Conservation (phyloP, 2,329 filamentous ascomycete genomes). For the Aspergillus ochraceus region DNA sequence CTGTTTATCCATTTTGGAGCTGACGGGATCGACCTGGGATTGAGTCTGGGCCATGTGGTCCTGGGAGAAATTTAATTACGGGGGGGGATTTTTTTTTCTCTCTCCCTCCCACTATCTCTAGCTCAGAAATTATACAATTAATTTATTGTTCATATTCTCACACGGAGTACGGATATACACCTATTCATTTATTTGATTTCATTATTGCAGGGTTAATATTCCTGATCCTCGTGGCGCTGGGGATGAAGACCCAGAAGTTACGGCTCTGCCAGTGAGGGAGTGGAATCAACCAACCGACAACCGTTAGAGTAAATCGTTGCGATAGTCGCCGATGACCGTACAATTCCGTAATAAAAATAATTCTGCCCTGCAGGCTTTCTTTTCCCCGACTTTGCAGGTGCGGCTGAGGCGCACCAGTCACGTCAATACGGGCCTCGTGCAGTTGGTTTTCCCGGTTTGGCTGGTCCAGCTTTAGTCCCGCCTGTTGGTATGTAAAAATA, state of each 20-base stretch:
- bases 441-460: conserved; percentile 4
- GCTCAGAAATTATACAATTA: neutral
- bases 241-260: conserved; percentile 8
- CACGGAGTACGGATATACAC: neutral
- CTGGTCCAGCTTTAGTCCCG: neutral
- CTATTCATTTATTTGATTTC: neutral
- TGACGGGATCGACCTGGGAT: conserved; percentile 5
- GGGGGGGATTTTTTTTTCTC: neutral
- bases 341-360: conserved; percentile 1
- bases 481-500: neutral
- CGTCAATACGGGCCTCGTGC: conserved; percentile 4
- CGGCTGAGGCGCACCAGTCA: conserved; percentile 5
- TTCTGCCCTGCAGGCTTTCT: conserved; percentile 4
- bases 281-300: conserved; percentile 14
- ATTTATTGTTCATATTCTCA: neutral
- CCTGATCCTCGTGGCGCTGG: conserved; percentile 9
- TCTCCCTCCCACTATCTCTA: neutral
- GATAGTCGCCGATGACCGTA: neutral
- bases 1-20: neutral
- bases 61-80: neutral
- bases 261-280: conserved; percentile 1
- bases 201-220: conserved; percentile 2
- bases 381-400: conserved; percentile 6
- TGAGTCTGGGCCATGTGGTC: conserved; percentile 6
- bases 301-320: conserved; percentile 20